A percentile compares a stretch with the other conserved stretches of the same genome.
These are phyloP conservation scores for Lactarius akahatsu DNA, from an alignment of 768 basidiomycete genomes.

Conservation along the genomic window DNA sequence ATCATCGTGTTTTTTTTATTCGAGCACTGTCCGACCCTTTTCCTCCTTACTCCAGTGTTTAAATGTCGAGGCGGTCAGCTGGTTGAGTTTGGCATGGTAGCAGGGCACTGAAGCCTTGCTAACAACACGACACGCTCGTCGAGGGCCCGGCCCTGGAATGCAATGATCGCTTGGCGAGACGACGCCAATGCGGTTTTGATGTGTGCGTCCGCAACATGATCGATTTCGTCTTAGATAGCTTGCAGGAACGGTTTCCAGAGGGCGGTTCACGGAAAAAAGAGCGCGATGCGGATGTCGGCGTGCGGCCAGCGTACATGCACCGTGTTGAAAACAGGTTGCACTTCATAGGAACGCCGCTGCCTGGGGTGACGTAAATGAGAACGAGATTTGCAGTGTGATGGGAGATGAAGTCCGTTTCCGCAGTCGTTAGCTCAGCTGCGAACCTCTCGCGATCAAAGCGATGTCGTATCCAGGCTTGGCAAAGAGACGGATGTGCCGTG, in stretches of 20 bases:
- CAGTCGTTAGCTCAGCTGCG: conserved; percentile 37
- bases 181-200: conserved; percentile 44
- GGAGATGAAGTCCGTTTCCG: conserved; percentile 31
- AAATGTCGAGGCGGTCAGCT: background rate
- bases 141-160: conserved; percentile 37
- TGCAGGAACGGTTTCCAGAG: conserved; percentile 43
- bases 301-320: conserved; percentile 37
- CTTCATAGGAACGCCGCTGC: conserved; percentile 39
- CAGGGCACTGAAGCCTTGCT: background rate
- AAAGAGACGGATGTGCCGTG: conserved; percentile 37
- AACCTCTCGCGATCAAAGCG: conserved; percentile 41
- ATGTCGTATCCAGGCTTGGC: conserved; percentile 36
- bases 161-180: conserved; percentile 36
- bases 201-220: conserved; percentile 35
- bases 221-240: conserved; percentile 39
- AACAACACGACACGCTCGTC: conserved; percentile 29
- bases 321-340: conserved; percentile 37
- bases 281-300: conserved; percentile 38
- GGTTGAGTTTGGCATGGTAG: background rate
- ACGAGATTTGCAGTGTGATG: background rate
- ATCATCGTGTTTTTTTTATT: conserved; percentile 8
- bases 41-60: too few species aligned
- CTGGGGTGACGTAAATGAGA: conserved; percentile 26
- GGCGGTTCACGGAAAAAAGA: conserved; percentile 30
- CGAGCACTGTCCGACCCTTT: background rate